Evolutionary conservation across 495 filamentous ascomycete species (phyloP).

Genomic region (Talaromyces nanjingensis): DNA sequence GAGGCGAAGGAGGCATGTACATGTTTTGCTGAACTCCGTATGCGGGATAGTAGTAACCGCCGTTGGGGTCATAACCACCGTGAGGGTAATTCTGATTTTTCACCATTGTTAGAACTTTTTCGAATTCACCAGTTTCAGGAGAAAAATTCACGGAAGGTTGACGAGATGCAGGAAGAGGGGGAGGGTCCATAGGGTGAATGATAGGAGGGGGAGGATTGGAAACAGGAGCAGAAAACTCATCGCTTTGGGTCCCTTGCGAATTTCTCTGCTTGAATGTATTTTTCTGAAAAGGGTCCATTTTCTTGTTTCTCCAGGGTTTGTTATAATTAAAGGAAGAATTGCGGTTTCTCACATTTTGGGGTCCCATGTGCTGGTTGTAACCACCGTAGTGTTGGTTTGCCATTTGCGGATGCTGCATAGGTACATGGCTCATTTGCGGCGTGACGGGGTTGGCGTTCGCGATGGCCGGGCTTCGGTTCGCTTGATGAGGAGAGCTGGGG

Average conservation of each 20-base stretch:
- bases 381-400: slow-evolving; percentile 46
- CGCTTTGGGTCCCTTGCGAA: slow-evolving; percentile 18
- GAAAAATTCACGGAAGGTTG: slow-evolving; percentile 50
- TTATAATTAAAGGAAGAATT: slow-evolving; percentile 14
- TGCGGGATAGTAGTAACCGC: slow-evolving; percentile 35
- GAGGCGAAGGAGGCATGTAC: slow-evolving; percentile 46
- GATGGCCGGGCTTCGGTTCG: slow-evolving; percentile 65
- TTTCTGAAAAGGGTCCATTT: slow-evolving; percentile 17
- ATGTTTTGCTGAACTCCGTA: slow-evolving; percentile 42
- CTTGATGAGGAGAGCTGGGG: slow-evolving; percentile 61
- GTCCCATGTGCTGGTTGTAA: slow-evolving; percentile 55
- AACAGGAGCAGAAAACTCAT: slow-evolving; percentile 7
- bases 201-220: neutral
- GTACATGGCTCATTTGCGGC: slow-evolving; percentile 58
- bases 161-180: slow-evolving; percentile 11
- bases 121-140: slow-evolving; percentile 62
- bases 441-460: slow-evolving; percentile 60
- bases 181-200: slow-evolving; percentile 4
- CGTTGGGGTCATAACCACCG: slow-evolving; percentile 36
- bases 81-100: slow-evolving; percentile 42
- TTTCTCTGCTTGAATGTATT: slow-evolving; percentile 20
- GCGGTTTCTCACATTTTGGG: slow-evolving; percentile 60
- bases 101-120: slow-evolving; percentile 63
- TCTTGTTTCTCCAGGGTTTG: slow-evolving; percentile 21
- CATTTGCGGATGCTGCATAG: slow-evolving; percentile 51